Percentiles rank a stretch among this genome's conserved stretches.
These are phyloP conservation scores for Mycena citricolor DNA, from an alignment of 1,284 basidiomycete species.

Conservation along the genomic window DNA sequence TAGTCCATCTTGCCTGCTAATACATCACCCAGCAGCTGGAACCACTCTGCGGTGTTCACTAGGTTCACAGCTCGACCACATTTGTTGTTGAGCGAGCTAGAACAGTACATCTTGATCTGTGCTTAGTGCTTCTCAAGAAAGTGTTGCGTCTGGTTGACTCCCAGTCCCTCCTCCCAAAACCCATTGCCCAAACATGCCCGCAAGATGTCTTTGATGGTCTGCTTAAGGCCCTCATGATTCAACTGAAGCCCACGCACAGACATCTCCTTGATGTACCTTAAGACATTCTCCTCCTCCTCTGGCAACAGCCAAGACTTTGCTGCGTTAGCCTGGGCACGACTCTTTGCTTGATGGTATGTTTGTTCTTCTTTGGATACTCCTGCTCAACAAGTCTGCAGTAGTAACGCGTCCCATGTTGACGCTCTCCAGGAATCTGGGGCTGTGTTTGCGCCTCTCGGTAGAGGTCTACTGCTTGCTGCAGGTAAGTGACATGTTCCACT, in stretches of 20 bases:
- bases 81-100: slow-evolving; percentile 30
- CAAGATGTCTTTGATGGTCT: slow-evolving; percentile 34
- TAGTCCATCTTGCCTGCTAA: slow-evolving; percentile 22
- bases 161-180: too few species aligned
- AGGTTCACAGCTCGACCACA: slow-evolving; percentile 36
- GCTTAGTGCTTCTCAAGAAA: slow-evolving; percentile 35
- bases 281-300: slow-evolving; percentile 30
- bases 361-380: not conserved
- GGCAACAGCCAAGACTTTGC: slow-evolving; percentile 27
- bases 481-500: slow-evolving; percentile 7
- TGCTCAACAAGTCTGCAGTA: slow-evolving; percentile 9
- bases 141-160: slow-evolving; percentile 36
- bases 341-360: not conserved
- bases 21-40: slow-evolving; percentile 25
- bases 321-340: slow-evolving; percentile 26
- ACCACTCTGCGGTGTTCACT: slow-evolving; percentile 30
- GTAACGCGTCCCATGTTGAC: slow-evolving; percentile 3
- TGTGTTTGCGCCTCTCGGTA: slow-evolving; percentile 19
- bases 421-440: not conserved
- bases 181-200: too few species aligned
- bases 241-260: slow-evolving; percentile 35
- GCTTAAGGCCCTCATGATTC: slow-evolving; percentile 30
- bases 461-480: slow-evolving; percentile 11
- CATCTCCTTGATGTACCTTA: slow-evolving; percentile 30
- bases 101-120: slow-evolving; percentile 29